Evolutionary conservation across 1,139 yeast genomes (phyloP).

Genomic region (Yamadazyma dendronema): DNA sequence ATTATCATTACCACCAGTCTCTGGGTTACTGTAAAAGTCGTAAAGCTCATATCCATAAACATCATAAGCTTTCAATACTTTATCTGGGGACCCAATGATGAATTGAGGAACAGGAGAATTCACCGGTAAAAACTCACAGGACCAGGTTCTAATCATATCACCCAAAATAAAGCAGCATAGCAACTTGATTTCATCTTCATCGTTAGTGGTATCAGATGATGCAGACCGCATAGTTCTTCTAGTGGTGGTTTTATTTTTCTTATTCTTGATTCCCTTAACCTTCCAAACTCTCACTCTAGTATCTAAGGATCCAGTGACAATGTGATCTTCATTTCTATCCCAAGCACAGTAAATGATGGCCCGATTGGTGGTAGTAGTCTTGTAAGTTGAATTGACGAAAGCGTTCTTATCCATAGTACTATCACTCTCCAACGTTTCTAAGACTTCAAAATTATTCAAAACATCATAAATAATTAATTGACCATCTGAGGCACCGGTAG

Average conservation of each 20-base stretch:
- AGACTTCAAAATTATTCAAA: constrained; percentile 46
- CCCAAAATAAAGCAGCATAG: constrained; percentile 41
- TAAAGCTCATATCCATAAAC: constrained; percentile 41
- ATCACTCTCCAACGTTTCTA: constrained; percentile 34
- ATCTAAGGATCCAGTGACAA: constrained; percentile 70
- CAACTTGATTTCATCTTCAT: constrained; percentile 19
- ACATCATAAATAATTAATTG: constrained; percentile 68
- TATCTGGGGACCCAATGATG: constrained; percentile 77
- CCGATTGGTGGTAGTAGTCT: constrained; percentile 29
- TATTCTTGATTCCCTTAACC: constrained; percentile 31
- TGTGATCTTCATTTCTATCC: constrained; percentile 68
- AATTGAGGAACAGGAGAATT: constrained; percentile 45
- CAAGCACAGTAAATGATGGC: constrained; percentile 70
- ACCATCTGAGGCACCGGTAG: constrained; percentile 74
- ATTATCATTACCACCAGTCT: constrained; percentile 18
- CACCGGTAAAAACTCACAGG: constrained; percentile 71
- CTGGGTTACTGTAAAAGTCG: constrained; percentile 44
- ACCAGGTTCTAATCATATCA: constrained; percentile 48
- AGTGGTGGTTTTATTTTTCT: constrained; percentile 19
- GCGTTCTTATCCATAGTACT: constrained; percentile 28
- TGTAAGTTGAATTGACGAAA: constrained; percentile 26
- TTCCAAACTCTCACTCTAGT: constrained; percentile 69
- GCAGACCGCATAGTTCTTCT: constrained; percentile 25
- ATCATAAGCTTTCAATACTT: constrained; percentile 63
- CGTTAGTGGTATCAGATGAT: constrained; percentile 5